Base-by-base conservation (phyloP, 106 monocot genomes). In the Agapanthus africanus region DNA sequence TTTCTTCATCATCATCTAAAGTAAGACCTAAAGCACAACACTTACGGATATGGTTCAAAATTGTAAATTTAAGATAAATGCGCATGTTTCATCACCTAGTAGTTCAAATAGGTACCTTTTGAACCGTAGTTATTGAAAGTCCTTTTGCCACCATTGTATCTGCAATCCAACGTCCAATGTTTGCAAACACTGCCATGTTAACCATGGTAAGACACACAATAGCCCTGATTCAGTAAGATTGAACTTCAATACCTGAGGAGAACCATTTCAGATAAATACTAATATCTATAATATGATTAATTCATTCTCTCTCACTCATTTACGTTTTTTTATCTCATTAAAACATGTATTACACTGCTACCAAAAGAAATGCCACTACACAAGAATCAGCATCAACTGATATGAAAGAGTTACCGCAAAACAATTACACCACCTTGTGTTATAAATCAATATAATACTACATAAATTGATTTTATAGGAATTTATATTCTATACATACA, bases 101-200 rank as follows among this genome's bases (percentile, higher is more conserved):
- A 65, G 64, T 31, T 65, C 37, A 65, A 50, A 57, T 15, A 21
- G 46, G 64, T 83, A 95, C 94, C 83, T 95, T 95, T 11, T 91
- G 82, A 50, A 95, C 94, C 46, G 68, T 91, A 40, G 94, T 95
- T 70, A 95, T 71, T 14, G 94, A 95, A 41, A 91, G 16, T 10
- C 94, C 94, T 76, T 79, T 95, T 28, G 39, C 49, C 50, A 95
- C 87, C 56, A 95, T 85, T 36, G 94, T 91, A 61, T 95, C 94
- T 64, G 94, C 94, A 83, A 95, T 95, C 94, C 94, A 95, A 18
- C 94, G 91, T 56, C 94, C 94, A 34, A 95, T 78, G 68, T 95
- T 95, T 68, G 94, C 87, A 77, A 82, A 95, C 5, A 85, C 75
- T 54, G 94, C 91, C 94, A 95, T 95, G 94, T 95, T 73, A 95